Conservation (phyloP, 805 yeast genomes). For the Priceomyces carsonii region DNA sequence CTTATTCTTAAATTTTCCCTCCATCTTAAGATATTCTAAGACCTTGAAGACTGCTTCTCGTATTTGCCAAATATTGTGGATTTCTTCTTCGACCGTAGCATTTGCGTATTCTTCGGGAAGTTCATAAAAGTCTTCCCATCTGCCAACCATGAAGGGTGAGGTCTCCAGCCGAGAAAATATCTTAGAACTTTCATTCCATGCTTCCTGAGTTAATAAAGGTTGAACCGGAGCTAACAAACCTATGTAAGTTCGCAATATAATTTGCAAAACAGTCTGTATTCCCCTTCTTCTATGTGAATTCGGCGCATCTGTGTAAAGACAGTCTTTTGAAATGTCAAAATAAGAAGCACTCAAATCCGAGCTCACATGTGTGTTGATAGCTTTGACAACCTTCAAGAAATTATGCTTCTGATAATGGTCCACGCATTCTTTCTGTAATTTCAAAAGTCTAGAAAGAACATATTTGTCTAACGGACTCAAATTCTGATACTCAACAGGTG, state of each 20-base stretch:
- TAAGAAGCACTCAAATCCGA: slow-evolving; percentile 77
- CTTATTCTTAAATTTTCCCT: slow-evolving; percentile 55
- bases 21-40: slow-evolving; percentile 57
- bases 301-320: slow-evolving; percentile 68
- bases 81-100: slow-evolving; percentile 39
- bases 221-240: slow-evolving; percentile 75
- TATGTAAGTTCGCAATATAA: slow-evolving; percentile 61
- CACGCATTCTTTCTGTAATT: slow-evolving; percentile 43
- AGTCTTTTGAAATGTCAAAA: slow-evolving; percentile 84
- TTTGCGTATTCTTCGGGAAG: slow-evolving; percentile 37
- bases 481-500: slow-evolving; percentile 36
- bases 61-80: slow-evolving; percentile 46
- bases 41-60: slow-evolving; percentile 50
- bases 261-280: slow-evolving; percentile 65
- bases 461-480: slow-evolving; percentile 56
- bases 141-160: slow-evolving; percentile 52
- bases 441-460: slow-evolving; percentile 54
- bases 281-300: slow-evolving; percentile 53
- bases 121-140: slow-evolving; percentile 31
- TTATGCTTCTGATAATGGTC: slow-evolving; percentile 56
- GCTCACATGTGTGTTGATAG: slow-evolving; percentile 70
- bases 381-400: slow-evolving; percentile 70
- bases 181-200: slow-evolving; percentile 63
- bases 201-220: slow-evolving; percentile 86
- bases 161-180: slow-evolving; percentile 16